Percentiles rank a stretch among this genome's conserved stretches.
phyloP scores from a whole-genome alignment of 192 early-diverging fungal genomes.

The Pilaira anomala region DNA sequence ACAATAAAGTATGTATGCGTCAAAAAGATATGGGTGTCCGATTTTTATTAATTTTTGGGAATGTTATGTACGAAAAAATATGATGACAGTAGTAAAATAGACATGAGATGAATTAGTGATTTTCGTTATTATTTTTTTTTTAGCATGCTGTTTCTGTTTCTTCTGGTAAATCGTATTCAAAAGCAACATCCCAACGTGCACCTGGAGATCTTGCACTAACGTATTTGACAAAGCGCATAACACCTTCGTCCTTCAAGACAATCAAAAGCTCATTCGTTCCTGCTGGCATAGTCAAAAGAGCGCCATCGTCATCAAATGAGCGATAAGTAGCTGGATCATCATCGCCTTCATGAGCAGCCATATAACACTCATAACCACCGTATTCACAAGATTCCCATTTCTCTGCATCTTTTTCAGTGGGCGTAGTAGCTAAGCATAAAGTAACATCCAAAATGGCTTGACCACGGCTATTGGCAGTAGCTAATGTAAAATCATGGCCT shows the following conservation, averaged over 20 bases:
- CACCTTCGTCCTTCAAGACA: constrained; percentile 70
- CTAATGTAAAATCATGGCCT: constrained; percentile 80
- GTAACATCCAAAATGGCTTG: constrained; percentile 62
- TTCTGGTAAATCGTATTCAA: constrained; percentile 57
- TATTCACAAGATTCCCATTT: constrained; percentile 59
- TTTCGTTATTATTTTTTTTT: no score
- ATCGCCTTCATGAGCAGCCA: constrained; percentile 62
- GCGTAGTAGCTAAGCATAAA: constrained; percentile 48
- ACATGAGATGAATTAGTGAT: no score
- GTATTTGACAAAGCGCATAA: constrained; percentile 81
- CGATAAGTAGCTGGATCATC: constrained; percentile 73
- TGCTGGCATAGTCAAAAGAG: constrained; percentile 65
- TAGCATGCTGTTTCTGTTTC: background rate
- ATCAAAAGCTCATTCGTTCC: constrained; percentile 63
- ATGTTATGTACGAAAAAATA: no score
- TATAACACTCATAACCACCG: constrained; percentile 79
- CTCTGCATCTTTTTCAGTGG: constrained; percentile 25
- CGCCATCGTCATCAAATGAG: constrained; percentile 58
- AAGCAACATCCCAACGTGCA: constrained; percentile 77
- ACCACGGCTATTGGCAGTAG: constrained; percentile 50
- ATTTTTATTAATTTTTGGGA: no score
- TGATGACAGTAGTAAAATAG: no score
- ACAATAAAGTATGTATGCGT: no score
- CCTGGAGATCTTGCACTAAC: constrained; percentile 70
- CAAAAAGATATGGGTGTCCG: no score